These are phyloP conservation scores for Ilex asprella DNA, from an alignment of 257 asterid species.

Conservation along the genomic window DNA sequence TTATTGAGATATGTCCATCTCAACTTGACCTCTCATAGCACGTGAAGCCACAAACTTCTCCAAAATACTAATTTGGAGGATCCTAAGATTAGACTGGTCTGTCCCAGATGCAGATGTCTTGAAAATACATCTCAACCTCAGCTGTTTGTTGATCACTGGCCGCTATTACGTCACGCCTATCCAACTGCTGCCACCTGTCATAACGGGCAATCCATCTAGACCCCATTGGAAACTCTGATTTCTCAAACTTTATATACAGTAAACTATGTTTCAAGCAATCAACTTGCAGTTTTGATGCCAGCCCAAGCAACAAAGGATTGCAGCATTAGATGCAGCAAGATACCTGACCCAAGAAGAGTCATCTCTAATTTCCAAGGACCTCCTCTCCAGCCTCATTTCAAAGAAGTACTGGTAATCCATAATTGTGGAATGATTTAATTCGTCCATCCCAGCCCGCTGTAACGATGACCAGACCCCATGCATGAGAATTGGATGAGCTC, in stretches of 20 bases:
- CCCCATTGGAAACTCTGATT: too few species aligned
- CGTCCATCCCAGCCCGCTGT: slow-evolving; percentile 90
- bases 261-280: too few species aligned
- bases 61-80: neutral
- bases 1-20: slow-evolving; percentile 22
- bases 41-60: slow-evolving; percentile 10
- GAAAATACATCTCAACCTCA: too few species aligned
- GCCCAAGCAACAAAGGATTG: too few species aligned
- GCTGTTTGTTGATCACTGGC: too few species aligned
- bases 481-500: slow-evolving; percentile 54
- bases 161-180: too few species aligned
- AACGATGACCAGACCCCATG: slow-evolving; percentile 85
- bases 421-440: slow-evolving; percentile 78
- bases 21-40: slow-evolving; percentile 15
- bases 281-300: too few species aligned
- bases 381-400: slow-evolving; percentile 16
- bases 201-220: too few species aligned
- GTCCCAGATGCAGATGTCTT: neutral
- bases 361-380: neutral
- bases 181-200: too few species aligned
- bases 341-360: neutral
- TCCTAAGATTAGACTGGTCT: slow-evolving; percentile 11
- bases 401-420: slow-evolving; percentile 69
- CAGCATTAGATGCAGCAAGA: neutral
- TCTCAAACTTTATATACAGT: too few species aligned